These are phyloP conservation scores for Diaporthe vaccinii DNA, from an alignment of 2,329 filamentous ascomycete species.

Conservation along the genomic window DNA sequence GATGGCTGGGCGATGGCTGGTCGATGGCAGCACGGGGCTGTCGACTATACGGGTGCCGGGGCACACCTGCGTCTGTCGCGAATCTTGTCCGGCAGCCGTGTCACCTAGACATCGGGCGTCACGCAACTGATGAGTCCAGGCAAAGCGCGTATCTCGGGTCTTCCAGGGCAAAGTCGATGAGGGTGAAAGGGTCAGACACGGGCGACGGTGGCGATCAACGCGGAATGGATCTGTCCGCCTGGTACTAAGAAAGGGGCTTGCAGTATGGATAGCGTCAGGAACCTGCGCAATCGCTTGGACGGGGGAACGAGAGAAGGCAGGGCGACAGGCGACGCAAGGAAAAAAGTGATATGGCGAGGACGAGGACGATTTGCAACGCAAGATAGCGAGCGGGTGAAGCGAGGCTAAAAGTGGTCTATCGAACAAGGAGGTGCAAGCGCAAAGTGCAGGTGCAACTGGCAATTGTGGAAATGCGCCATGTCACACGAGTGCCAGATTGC, in stretches of 20 bases:
- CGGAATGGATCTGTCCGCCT: constrained; percentile 12
- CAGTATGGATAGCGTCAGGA: constrained; percentile 8
- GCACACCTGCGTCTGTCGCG: constrained; percentile 37
- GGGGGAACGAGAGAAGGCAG: constrained; percentile 10
- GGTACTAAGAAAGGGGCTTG: constrained; percentile 16
- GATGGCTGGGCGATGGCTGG: constrained; percentile 2
- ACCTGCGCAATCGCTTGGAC: constrained; percentile 1
- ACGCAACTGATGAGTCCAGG: neutral
- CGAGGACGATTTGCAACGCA: constrained; percentile 25
- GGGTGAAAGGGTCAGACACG: constrained; percentile 21
- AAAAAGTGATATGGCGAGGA: constrained; percentile 12
- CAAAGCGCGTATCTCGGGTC: constrained; percentile 1
- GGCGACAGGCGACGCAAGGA: constrained; percentile 29
- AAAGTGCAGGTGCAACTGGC: constrained; percentile 12
- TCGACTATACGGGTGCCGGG: constrained; percentile 33
- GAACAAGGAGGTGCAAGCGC: constrained; percentile 22
- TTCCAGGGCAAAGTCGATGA: constrained; percentile 6
- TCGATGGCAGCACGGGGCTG: constrained; percentile 29
- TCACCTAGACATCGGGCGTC: constrained; percentile 33
- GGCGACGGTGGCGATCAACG: constrained; percentile 37
- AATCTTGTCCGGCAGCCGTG: constrained; percentile 26
- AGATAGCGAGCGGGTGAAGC: constrained; percentile 15
- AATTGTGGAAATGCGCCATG: constrained; percentile 22
- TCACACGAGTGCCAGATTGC: constrained; percentile 33
- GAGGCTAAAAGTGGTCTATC: constrained; percentile 29